phyloP scores from a whole-genome alignment of 306 rosid species.

The Nissolia schottii region DNA sequence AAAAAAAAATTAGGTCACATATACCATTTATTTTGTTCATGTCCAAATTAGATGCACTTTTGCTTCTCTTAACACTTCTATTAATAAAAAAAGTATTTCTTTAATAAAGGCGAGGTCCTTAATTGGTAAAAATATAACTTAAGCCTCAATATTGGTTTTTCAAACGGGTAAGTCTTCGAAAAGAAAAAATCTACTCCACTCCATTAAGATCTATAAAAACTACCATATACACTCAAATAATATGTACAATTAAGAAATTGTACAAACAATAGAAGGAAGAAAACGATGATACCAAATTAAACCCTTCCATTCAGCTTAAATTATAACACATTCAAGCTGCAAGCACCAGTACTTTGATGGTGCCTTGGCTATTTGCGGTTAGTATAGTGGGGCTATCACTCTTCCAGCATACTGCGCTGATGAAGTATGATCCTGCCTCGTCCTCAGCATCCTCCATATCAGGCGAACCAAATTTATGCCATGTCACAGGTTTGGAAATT shows the following conservation, averaged over 20 bases:
- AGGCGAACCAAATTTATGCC: constrained; percentile 84
- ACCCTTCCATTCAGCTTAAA: constrained; percentile 6
- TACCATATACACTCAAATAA: constrained; percentile 34
- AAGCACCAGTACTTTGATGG: constrained; percentile 90
- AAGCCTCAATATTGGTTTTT: constrained; percentile 11
- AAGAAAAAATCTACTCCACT: neutral
- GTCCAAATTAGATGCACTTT: neutral
- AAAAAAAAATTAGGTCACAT: neutral
- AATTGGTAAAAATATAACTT: constrained; percentile 7
- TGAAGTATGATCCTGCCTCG: constrained; percentile 79
- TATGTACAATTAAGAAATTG: constrained; percentile 30
- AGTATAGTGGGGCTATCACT: constrained; percentile 89
- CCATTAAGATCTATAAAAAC: constrained; percentile 24
- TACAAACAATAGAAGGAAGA: neutral
- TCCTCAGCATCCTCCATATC: constrained; percentile 71
- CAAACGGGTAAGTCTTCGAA: neutral
- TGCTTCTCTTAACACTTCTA: neutral
- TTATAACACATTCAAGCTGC: constrained; percentile 49
- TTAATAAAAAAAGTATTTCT: neutral
- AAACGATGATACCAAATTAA: constrained; percentile 6
- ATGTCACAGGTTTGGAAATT: constrained; percentile 77
- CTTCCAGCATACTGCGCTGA: constrained; percentile 99
- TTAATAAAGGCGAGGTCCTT: constrained; percentile 15
- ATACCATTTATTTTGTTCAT: neutral
- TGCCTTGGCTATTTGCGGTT: constrained; percentile 96